Percentiles rank a stretch among this genome's conserved stretches.
Conservation (phyloP, 2,329 filamentous ascomycete genomes). For the Trichoderma harzianum region DNA sequence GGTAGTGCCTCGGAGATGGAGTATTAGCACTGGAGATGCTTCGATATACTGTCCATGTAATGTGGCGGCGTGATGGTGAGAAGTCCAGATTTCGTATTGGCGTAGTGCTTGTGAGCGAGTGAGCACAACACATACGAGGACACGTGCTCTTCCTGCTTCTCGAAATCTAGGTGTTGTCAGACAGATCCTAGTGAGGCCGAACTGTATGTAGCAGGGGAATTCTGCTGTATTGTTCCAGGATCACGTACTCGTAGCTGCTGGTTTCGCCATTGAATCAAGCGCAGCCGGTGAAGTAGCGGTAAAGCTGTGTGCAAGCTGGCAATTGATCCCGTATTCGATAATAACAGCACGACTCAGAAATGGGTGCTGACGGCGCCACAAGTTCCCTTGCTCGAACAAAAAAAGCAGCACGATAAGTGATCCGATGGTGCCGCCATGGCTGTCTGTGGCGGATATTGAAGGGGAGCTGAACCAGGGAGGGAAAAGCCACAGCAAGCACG, state of each 20-base stretch:
- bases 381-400: not conserved
- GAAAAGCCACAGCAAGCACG: not conserved
- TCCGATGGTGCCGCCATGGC: not conserved
- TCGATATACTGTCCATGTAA: too few species aligned
- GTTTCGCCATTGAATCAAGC: not conserved
- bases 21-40: not conserved
- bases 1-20: not conserved
- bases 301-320: not conserved
- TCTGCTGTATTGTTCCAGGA: not conserved
- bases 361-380: not conserved
- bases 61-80: not conserved
- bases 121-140: not conserved
- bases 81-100: not conserved
- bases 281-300: not conserved
- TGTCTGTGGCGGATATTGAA: conserved; percentile 3
- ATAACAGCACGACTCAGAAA: not conserved
- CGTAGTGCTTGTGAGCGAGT: not conserved
- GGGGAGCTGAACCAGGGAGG: not conserved
- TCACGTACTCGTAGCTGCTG: not conserved
- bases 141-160: not conserved
- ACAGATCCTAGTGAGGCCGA: not conserved
- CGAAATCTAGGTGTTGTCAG: not conserved
- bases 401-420: conserved; percentile 1
- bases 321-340: not conserved
- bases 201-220: not conserved